Percentiles rank a stretch among this genome's conserved stretches.
Conservation (phyloP, 371 early-diverging fungal genomes). For the Smittium mucronatum region DNA sequence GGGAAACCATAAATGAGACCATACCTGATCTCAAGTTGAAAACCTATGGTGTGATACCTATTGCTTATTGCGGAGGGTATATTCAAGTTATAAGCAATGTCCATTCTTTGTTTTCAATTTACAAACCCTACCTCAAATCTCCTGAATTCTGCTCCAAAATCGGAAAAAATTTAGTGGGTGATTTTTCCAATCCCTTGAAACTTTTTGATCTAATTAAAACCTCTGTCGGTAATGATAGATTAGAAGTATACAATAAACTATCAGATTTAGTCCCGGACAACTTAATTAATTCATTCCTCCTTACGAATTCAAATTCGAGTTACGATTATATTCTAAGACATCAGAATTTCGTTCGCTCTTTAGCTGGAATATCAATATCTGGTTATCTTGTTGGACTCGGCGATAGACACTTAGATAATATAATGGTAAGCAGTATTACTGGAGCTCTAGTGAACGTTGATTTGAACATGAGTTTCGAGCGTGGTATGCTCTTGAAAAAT, state of each 20-base stretch:
- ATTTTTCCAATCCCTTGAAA: neutral
- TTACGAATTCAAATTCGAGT: neutral
- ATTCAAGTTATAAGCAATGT: conserved; percentile 89
- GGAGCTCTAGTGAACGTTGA: conserved; percentile 89
- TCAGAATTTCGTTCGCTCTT: neutral
- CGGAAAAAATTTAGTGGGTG: neutral
- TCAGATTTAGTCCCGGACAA: neutral
- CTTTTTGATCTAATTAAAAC: neutral
- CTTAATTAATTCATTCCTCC: neutral
- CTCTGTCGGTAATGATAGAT: neutral
- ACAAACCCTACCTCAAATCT: conserved; percentile 30
- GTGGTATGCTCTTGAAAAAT: conserved; percentile 65
- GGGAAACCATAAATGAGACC: conserved; percentile 33
- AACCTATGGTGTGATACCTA: conserved; percentile 80
- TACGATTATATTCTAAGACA: neutral
- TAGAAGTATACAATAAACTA: neutral
- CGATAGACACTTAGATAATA: conserved; percentile 97
- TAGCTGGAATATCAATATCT: conserved; percentile 78
- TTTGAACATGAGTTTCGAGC: conserved; percentile 95
- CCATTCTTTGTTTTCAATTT: conserved; percentile 46
- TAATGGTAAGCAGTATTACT: conserved; percentile 55
- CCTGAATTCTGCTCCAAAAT: neutral
- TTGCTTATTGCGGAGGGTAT: conserved; percentile 82
- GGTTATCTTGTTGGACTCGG: conserved; percentile 98
- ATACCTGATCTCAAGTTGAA: conserved; percentile 35